A percentile compares a stretch with the other conserved stretches of the same genome.
Conservation (phyloP, 371 early-diverging fungal genomes). For the Haplosporangium sp. region DNA sequence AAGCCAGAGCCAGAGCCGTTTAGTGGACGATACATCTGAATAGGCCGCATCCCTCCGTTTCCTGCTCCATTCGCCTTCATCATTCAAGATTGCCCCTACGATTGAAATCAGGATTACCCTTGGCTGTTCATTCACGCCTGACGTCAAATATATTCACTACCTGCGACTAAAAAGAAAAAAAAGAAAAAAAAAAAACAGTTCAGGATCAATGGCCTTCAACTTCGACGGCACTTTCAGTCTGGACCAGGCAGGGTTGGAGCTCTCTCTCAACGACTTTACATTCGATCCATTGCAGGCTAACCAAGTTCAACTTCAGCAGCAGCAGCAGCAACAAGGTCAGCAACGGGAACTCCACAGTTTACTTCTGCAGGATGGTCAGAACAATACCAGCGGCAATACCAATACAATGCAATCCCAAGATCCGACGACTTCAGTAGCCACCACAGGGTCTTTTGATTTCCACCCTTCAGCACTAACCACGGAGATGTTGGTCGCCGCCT, state of each 20-base stretch:
- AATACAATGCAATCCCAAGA: constrained; percentile 3
- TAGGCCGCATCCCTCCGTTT: no score
- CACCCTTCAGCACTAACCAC: constrained; percentile 28
- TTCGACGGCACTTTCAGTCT: constrained; percentile 41
- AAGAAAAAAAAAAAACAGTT: not conserved
- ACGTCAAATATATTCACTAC: not conserved
- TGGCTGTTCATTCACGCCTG: no score
- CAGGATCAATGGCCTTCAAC: constrained; percentile 31
- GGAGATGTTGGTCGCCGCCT: constrained; percentile 36
- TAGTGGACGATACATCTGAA: no score
- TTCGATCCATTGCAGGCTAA: constrained; percentile 33
- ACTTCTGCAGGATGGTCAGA: constrained; percentile 25
- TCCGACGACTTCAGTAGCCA: not conserved
- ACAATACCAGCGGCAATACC: constrained; percentile 2
- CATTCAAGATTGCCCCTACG: no score
- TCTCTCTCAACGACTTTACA: constrained; percentile 51
- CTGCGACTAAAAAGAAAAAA: not conserved
- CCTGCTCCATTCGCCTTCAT: no score
- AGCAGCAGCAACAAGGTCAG: constrained; percentile 42
- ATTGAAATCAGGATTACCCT: no score
- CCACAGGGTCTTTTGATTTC: constrained; percentile 28
- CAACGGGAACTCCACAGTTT: constrained; percentile 37
- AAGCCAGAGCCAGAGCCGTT: no score
- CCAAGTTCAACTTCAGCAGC: constrained; percentile 34
- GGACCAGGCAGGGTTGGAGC: constrained; percentile 43